A percentile compares a stretch with the other conserved stretches of the same genome.
These are phyloP conservation scores for Kuraishia ogatae DNA, from an alignment of 805 yeast species.

Conservation along the genomic window DNA sequence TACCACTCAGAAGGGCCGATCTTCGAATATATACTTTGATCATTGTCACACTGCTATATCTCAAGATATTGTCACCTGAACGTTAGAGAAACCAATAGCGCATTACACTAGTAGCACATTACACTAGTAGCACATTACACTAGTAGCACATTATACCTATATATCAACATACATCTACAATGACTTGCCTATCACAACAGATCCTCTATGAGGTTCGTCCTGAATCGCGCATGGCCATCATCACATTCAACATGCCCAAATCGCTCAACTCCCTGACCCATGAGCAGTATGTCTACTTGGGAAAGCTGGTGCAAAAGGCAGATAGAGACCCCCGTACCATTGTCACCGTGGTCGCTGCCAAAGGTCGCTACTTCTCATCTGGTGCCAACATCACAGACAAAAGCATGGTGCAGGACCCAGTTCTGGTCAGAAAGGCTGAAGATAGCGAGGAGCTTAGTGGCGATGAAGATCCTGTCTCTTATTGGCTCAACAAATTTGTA, in stretches of 20 bases:
- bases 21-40: too few relatives aligned
- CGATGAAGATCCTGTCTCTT: constrained; percentile 4
- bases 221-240: constrained; percentile 42
- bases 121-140: too few relatives aligned
- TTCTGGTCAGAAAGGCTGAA: constrained; percentile 11
- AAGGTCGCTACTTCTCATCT: constrained; percentile 73
- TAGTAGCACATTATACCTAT: neutral
- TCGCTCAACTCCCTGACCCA: constrained; percentile 60
- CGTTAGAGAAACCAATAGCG: too few relatives aligned
- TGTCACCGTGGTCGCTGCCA: constrained; percentile 58
- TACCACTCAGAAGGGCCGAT: too few relatives aligned
- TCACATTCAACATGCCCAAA: constrained; percentile 56
- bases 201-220: neutral
- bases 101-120: too few relatives aligned
- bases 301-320: constrained; percentile 51
- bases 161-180: neutral
- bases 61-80: too few relatives aligned
- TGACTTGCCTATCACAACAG: neutral
- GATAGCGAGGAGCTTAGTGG: constrained; percentile 3
- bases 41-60: too few relatives aligned
- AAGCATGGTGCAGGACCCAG: neutral
- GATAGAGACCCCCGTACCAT: constrained; percentile 51
- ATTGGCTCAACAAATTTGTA: constrained; percentile 52
- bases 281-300: constrained; percentile 54
- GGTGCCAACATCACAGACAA: constrained; percentile 61